Evolutionary conservation across 192 early-diverging fungal genomes (phyloP).

Genomic region (Rhizophagus sp.): DNA sequence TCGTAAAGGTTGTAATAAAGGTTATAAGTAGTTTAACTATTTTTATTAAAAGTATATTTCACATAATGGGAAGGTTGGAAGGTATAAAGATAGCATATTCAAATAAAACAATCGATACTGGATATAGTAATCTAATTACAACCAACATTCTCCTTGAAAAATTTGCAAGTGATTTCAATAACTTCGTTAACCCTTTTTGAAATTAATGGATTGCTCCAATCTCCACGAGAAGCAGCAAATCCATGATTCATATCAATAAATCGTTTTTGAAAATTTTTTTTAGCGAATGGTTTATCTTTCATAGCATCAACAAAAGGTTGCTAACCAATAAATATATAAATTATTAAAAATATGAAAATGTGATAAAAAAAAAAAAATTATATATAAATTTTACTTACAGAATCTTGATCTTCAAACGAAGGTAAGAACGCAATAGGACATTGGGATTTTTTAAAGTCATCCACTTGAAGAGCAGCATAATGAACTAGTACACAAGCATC

Average conservation of each 20-base stretch:
- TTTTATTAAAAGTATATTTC: too few relatives aligned
- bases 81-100: too few relatives aligned
- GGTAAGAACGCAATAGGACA: conserved; percentile 5
- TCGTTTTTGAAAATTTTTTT: not conserved
- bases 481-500: not conserved
- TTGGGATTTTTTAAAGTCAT: not conserved
- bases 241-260: not conserved
- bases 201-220: not conserved
- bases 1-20: too few relatives aligned
- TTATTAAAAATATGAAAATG: not conserved
- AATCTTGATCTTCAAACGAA: not conserved
- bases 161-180: not conserved
- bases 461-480: not conserved
- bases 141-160: not conserved
- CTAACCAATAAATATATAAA: not conserved
- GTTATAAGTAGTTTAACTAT: too few relatives aligned
- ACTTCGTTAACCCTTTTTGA: not conserved
- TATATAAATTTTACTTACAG: not conserved
- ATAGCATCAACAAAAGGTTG: not conserved
- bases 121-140: too few relatives aligned
- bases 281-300: conserved; percentile 1
- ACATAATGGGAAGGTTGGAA: too few relatives aligned
- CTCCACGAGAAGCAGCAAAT: not conserved
- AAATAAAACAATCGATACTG: too few relatives aligned
- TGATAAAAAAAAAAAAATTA: not conserved